phyloP scores from a whole-genome alignment of 176 grass and related monocot species.

The Oryza longistaminata region DNA sequence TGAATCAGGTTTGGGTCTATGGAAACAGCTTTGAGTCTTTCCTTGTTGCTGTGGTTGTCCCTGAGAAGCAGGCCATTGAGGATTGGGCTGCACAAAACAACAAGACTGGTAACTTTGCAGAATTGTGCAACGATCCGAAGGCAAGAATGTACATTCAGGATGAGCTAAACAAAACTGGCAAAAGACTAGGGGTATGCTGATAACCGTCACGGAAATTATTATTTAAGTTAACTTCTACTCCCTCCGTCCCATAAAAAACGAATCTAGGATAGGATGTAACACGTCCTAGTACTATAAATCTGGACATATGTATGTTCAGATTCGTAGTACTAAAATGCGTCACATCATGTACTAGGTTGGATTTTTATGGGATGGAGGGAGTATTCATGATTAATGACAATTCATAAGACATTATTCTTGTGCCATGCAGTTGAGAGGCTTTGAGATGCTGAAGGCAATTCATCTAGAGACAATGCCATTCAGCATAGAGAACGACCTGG shows the following conservation, averaged over 20 bases:
- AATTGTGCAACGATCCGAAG: conserved; percentile 64
- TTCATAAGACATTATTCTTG: neutral
- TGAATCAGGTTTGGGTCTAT: conserved; percentile 84
- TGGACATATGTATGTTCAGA: too few relatives aligned
- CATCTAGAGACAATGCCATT: conserved; percentile 75
- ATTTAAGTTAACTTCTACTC: neutral
- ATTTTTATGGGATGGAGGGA: too few relatives aligned
- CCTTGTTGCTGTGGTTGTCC: conserved; percentile 80
- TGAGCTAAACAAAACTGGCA: conserved; percentile 71
- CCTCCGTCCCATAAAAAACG: too few relatives aligned
- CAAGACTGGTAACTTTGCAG: conserved; percentile 46
- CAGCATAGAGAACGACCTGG: conserved; percentile 79
- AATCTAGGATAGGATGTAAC: too few relatives aligned
- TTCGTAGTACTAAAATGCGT: too few relatives aligned
- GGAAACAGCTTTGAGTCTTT: conserved; percentile 95
- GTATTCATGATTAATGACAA: neutral
- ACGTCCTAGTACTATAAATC: too few relatives aligned
- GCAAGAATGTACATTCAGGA: conserved; percentile 65
- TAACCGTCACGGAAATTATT: neutral
- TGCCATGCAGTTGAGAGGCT: conserved; percentile 76
- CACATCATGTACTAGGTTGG: too few relatives aligned
- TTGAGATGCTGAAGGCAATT: conserved; percentile 89
- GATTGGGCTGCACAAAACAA: conserved; percentile 72
- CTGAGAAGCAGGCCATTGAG: conserved; percentile 72
- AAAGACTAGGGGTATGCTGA: conserved; percentile 57